Evolutionary conservation across 306 rosid genomes (phyloP).

Genomic region (Sesbania bispinosa): DNA sequence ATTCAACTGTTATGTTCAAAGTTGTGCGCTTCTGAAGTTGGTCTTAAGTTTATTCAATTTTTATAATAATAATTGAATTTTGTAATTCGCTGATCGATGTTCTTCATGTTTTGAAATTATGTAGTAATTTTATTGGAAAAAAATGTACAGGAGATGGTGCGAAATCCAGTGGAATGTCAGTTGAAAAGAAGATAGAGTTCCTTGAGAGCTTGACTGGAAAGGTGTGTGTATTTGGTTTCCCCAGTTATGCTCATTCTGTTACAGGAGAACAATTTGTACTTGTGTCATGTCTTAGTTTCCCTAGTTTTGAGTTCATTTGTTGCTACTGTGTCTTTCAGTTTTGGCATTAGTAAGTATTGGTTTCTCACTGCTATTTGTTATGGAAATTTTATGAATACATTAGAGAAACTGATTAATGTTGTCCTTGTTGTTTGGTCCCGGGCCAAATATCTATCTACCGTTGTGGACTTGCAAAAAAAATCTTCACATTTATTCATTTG

Average conservation of each 20-base stretch:
- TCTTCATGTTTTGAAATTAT: neutral
- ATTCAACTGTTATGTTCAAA: neutral
- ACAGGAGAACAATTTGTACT: neutral
- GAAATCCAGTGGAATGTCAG: slow-evolving; percentile 54
- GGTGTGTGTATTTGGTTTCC: slow-evolving; percentile 25
- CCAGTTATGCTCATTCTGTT: neutral
- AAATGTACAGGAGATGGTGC: slow-evolving; percentile 43
- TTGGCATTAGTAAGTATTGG: neutral
- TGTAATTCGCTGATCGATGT: neutral
- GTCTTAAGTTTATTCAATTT: neutral
- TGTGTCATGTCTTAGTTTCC: neutral
- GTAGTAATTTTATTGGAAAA: slow-evolving; percentile 11
- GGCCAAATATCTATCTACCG: neutral
- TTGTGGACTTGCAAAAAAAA: neutral
- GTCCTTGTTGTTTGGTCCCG: neutral
- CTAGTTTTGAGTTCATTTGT: neutral
- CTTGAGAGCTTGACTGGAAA: slow-evolving; percentile 77
- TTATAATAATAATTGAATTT: neutral
- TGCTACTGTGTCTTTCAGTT: neutral
- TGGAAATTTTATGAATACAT: neutral
- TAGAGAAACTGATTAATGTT: neutral
- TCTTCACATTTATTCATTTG: neutral
- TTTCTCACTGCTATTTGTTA: neutral
- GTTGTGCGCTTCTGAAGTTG: neutral
- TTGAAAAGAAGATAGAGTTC: slow-evolving; percentile 80